Conservation (phyloP, 257 asterid genomes). For the Euphrasia confusa region DNA sequence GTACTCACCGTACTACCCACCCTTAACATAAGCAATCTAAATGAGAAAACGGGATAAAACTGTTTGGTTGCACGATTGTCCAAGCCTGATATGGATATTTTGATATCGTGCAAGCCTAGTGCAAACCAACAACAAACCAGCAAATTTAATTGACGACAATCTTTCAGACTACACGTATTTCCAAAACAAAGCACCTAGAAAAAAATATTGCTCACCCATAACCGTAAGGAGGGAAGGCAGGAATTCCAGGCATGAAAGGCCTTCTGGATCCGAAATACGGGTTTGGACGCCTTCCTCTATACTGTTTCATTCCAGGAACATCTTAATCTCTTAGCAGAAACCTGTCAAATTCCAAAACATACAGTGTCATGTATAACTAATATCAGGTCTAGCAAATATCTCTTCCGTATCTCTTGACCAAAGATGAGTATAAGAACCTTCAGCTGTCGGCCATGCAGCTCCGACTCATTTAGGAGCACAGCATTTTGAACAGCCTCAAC, state of each 20-base stretch:
- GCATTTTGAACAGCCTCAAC: slow-evolving; percentile 49
- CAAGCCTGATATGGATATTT: too few relatives aligned
- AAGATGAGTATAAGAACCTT: slow-evolving; percentile 35
- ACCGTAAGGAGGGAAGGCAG: slow-evolving; percentile 30
- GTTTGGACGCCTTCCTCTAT: slow-evolving; percentile 43
- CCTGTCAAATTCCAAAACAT: slow-evolving; percentile 28
- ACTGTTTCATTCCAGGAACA: slow-evolving; percentile 57
- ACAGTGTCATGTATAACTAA: not conserved
- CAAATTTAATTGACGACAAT: too few relatives aligned
- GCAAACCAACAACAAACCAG: too few relatives aligned
- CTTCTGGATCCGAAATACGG: slow-evolving; percentile 40
- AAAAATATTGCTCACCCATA: slow-evolving; percentile 39
- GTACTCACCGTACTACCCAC: too few relatives aligned
- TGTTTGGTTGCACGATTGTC: too few relatives aligned
- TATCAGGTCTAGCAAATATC: slow-evolving; percentile 4
- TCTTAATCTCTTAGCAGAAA: slow-evolving; percentile 55
- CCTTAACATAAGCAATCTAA: too few relatives aligned
- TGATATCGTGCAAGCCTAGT: too few relatives aligned
- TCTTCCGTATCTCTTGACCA: not conserved
- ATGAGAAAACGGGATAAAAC: too few relatives aligned
- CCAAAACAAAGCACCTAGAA: too few relatives aligned
- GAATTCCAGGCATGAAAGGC: slow-evolving; percentile 29
- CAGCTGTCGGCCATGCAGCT: slow-evolving; percentile 45
- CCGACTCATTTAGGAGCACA: slow-evolving; percentile 36
- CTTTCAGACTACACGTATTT: too few relatives aligned